Base-by-base conservation (phyloP, 2,329 filamentous ascomycete species). In the Ustulina deusta region DNA sequence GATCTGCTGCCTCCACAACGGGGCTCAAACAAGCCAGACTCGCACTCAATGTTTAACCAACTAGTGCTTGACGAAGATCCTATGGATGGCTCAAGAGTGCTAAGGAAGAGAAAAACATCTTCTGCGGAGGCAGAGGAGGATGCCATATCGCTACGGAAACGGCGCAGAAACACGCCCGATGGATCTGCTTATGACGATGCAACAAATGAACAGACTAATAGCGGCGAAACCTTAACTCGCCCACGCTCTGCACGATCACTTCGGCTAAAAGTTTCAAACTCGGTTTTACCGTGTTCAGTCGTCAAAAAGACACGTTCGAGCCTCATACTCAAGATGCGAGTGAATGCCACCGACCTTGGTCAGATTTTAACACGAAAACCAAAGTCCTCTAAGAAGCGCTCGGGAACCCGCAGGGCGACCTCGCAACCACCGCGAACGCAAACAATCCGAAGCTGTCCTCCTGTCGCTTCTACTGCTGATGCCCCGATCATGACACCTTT, bases 61-160 rank as follows among this genome's bases (percentile, higher is more conserved):
- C 82, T 92, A 11, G 89, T 92, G 42, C 83, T 92, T 61, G 88
- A 91, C 61, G 91, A 91, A 69, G 91, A 93, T 74, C 86, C 90
- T 7, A 84, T 91, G 82, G 91, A 95, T 78, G 92, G 91, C 52
- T 90, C 93, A 9, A 90, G 93, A 61, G 87, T 92, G 36, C 82
- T 97, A 67, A 87, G 94, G 68, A 97, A 97, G 81, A 89, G 94
- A 61, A 97, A 95, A 79, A 90, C 93, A 20, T 93, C 93, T 0
- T 91, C 92, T 2, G 83, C 87, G 13, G 89, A 91, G 56, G 83
- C 81, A 67, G 83, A 93, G 70, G 85, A 91, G 70, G 82, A 83
- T 17, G 79, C 82, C 17, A 80, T 83, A 65, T 81, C 83, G 0
- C 76, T 85, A 40, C 85, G 86, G 68, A 90, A 88, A 77, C 83